Base-by-base conservation (phyloP, 169 alveolate genomes). In the Besnoitia besnoiti region DNA sequence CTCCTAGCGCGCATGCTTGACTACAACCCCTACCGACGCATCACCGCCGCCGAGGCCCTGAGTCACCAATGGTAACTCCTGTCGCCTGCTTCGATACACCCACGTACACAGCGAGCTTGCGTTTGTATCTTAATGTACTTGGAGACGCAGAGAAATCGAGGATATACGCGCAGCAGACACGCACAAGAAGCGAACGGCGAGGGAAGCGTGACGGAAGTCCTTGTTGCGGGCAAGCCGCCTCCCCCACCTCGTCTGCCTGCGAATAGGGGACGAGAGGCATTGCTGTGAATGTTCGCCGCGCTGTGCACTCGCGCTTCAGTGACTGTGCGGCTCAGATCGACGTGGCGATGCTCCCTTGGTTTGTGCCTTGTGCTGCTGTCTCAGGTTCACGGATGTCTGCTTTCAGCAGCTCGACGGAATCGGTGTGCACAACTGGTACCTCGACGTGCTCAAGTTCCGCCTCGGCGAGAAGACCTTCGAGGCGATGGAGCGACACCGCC, bases 31-130 rank as follows among this genome's bases (percentile, higher is more conserved):
- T 97, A 97, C 89, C 96, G 96, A 50, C 95, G 99, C 93, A 97
- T 98, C 21, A 96, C 99, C 46, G 98, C 99, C n/a, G 99, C 98
- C 40, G 99, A 97, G 90, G 99, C 99, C 8, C 95, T 99, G 21
- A 95, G 98, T 40, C 99, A 99, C 94, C 99, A 99, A 61, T 98
- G 98, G 98, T 92, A 35, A 77, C 76, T 16, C 12, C 67, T 19
- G n/a, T n/a, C 62, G 42, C 44, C 19, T 14, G 42, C 80, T 1
- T 30, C 30, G 14, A 67, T 30, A 30, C n/a, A 67, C n/a, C 2
- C n/a, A 67, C 12, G 10, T 67, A 67, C n/a, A 67, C 44, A n/a
- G 3, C 46, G 5, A 27, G 5, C 35, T 61, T 27, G 14, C 5
- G 33, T 61, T 4, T 10, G 37, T 30, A 61, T 30, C 40, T 61